Conservation (phyloP, 345 rosid genomes). For the Populus davidiana region DNA sequence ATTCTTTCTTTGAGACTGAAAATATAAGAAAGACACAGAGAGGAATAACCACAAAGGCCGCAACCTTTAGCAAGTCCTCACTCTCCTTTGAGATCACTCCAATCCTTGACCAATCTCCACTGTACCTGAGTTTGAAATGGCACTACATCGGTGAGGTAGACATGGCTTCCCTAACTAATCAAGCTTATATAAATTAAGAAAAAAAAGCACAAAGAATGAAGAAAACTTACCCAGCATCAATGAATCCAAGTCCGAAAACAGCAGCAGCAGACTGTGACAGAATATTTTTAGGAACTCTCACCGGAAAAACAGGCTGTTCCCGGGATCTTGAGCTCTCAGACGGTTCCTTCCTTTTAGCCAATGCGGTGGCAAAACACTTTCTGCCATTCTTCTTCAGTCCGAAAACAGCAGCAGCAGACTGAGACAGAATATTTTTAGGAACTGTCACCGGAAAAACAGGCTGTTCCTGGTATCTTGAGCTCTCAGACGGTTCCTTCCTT, state of each 20-base stretch:
- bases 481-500: conserved; percentile 32
- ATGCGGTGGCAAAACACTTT: conserved; percentile 1
- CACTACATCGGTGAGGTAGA: neutral
- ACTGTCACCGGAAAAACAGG: neutral
- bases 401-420: conserved; percentile 44
- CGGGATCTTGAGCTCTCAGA: conserved; percentile 20
- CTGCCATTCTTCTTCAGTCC: conserved; percentile 28
- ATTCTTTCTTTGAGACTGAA: conserved; percentile 40
- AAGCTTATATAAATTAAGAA: neutral
- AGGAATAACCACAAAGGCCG: conserved; percentile 68
- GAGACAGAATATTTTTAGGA: conserved; percentile 24
- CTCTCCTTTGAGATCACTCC: conserved; percentile 68
- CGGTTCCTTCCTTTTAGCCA: conserved; percentile 38
- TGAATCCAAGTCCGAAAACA: conserved; percentile 58
- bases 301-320: neutral
- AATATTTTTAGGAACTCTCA: conserved; percentile 12
- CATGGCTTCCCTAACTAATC: neutral
- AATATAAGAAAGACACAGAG: conserved; percentile 48
- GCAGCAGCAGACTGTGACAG: conserved; percentile 43
- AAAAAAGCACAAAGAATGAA: too few relatives aligned
- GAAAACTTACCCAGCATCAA: conserved; percentile 69
- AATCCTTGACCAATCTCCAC: conserved; percentile 96
- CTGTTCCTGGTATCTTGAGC: conserved; percentile 4
- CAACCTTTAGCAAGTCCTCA: conserved; percentile 63
- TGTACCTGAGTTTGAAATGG: conserved; percentile 44